Evolutionary conservation across 805 yeast species (phyloP).

Genomic region (Pichia deserticola): DNA sequence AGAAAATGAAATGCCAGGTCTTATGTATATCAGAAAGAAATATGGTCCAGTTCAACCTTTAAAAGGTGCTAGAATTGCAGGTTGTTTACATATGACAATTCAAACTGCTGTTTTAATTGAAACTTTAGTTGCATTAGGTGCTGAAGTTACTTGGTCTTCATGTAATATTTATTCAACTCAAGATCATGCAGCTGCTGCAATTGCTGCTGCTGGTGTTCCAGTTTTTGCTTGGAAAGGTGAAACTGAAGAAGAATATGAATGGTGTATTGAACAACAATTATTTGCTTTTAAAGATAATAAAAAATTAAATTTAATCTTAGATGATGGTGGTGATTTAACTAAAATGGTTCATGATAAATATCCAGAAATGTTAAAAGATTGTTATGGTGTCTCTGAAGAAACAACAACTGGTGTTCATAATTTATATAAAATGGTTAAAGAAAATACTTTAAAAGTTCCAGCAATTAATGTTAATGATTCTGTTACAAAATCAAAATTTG

Average conservation of each 20-base stretch:
- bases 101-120: conserved; percentile 99
- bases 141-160: conserved; percentile 99
- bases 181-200: conserved; percentile 99
- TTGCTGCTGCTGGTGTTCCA: conserved; percentile 98
- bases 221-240: conserved; percentile 99
- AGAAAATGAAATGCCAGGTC: conserved; percentile 99
- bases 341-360: conserved; percentile 93
- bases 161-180: conserved; percentile 99
- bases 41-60: conserved; percentile 91
- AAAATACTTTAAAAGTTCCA: conserved; percentile 87
- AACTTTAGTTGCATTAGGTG: conserved; percentile 95
- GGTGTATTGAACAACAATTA: conserved; percentile 99
- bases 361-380: conserved; percentile 94
- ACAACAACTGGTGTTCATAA: conserved; percentile 99
- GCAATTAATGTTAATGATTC: conserved; percentile 99
- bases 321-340: conserved; percentile 99
- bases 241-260: conserved; percentile 97
- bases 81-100: conserved; percentile 98
- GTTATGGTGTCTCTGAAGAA: conserved; percentile 97
- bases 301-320: conserved; percentile 93
- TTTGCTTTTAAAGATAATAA: conserved; percentile 94
- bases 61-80: conserved; percentile 98
- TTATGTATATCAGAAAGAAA: conserved; percentile 92
- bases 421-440: conserved; percentile 91
- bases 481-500: conserved; percentile 98